Evolutionary conservation across 1,284 basidiomycete species (phyloP), one percentile per base, ranked within the genome.

Genomic region (Trichosporon ovoides): DNA sequence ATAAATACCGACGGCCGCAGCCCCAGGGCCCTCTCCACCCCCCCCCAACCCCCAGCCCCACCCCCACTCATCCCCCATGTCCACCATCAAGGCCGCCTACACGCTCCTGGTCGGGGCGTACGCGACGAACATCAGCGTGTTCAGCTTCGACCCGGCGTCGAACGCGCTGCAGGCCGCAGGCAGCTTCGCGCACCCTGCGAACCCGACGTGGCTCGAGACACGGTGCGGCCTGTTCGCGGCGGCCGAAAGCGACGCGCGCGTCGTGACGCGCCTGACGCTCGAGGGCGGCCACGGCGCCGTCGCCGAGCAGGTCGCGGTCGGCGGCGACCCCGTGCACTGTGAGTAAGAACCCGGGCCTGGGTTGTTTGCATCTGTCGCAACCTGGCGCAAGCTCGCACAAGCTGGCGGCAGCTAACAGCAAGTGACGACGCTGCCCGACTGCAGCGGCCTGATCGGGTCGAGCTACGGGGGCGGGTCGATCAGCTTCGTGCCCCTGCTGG

Each of bases 291-390:
- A 16, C 14, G 12, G 24, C 6, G 28, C 12, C 14, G 22, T 48
- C 28, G 22, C n/a, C 14, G 43, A 28, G 22, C 22, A 48, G 43
- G 43, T 48, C 43, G 10, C 43, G 14, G 43, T 48, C 43, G 43
- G 43, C 24, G 43, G 43, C 22, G 43, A 48, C 43, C 43, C 43
- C 7, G 43, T 48, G 24, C 43, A 48, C 24, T 48, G 43, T 48
- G 14, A 48, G 43, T n/a, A 31, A 24, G 6, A 11, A n/a, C 28
- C 16, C 43, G 5, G 14, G 24, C 14, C n/a, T n/a, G n/a, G n/a
- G n/a, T n/a, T n/a, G n/a, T n/a, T n/a, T n/a, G n/a, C n/a, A n/a
- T n/a, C n/a, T n/a, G n/a, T n/a, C n/a, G n/a, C n/a, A n/a, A n/a
- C n/a, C n/a, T n/a, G n/a, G n/a, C n/a, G n/a, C n/a, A n/a, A n/a